phyloP scores from a whole-genome alignment of 768 basidiomycete genomes.

The Auricularia sp. region DNA sequence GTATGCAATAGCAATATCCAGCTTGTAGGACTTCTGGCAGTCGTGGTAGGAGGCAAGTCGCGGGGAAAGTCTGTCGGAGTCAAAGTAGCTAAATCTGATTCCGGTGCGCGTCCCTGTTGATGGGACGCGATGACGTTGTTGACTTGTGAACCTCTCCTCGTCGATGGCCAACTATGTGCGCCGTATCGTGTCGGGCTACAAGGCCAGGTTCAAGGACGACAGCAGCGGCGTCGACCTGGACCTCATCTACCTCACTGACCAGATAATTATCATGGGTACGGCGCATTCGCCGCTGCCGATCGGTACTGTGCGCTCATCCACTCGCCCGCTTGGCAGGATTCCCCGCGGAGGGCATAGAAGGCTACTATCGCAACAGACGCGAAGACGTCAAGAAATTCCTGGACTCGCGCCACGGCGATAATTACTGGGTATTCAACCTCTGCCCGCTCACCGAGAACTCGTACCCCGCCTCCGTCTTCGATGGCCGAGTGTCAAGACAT shows the following conservation, averaged over 20 bases:
- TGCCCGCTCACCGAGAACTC: slow-evolving; percentile 75
- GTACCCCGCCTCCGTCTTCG: slow-evolving; percentile 60
- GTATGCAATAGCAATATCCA: too few species aligned
- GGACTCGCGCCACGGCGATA: slow-evolving; percentile 57
- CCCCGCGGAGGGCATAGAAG: slow-evolving; percentile 69
- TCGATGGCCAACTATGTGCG: slow-evolving; percentile 56
- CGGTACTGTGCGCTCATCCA: not conserved
- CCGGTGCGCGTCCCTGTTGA: too few species aligned
- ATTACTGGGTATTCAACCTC: slow-evolving; percentile 86
- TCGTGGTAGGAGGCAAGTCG: too few species aligned
- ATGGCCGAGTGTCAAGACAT: slow-evolving; percentile 67
- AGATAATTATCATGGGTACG: slow-evolving; percentile 51
- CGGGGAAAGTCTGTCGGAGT: too few species aligned
- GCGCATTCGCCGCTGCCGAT: not conserved
- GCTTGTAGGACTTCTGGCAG: too few species aligned
- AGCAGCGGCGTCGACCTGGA: slow-evolving; percentile 57
- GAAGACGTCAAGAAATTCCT: slow-evolving; percentile 70
- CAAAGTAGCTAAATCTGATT: too few species aligned
- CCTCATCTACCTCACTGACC: slow-evolving; percentile 39
- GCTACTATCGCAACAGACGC: slow-evolving; percentile 68
- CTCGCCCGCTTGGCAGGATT: slow-evolving; percentile 42
- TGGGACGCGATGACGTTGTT: too few species aligned
- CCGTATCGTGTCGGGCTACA: slow-evolving; percentile 71
- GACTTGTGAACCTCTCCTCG: not conserved
- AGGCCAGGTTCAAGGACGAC: slow-evolving; percentile 64